These are phyloP conservation scores for Ammopiptanthus mongolicus DNA, from an alignment of 306 rosid genomes.

Conservation along the genomic window DNA sequence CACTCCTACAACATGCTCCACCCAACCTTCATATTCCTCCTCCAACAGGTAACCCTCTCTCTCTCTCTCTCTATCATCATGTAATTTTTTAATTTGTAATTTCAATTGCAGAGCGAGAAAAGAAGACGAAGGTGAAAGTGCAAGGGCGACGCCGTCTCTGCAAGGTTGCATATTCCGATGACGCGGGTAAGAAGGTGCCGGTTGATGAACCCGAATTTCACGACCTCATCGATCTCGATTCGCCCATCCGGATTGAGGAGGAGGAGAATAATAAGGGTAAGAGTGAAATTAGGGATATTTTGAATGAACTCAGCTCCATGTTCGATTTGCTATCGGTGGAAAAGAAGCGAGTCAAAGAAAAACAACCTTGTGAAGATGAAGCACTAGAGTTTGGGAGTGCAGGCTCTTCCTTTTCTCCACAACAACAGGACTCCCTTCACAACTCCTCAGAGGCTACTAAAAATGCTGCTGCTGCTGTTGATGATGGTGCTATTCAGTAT, in stretches of 20 bases:
- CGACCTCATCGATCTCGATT: slow-evolving; percentile 47
- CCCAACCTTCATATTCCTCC: background rate
- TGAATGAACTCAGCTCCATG: slow-evolving; percentile 60
- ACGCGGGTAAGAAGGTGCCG: slow-evolving; percentile 15
- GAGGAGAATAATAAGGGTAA: slow-evolving; percentile 38
- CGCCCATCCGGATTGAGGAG: slow-evolving; percentile 37
- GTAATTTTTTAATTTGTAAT: background rate
- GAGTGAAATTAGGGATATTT: slow-evolving; percentile 76
- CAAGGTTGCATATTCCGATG: slow-evolving; percentile 41
- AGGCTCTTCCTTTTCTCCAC: slow-evolving; percentile 49
- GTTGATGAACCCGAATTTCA: slow-evolving; percentile 34
- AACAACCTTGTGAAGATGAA: slow-evolving; percentile 29
- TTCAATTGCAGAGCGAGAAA: slow-evolving; percentile 32
- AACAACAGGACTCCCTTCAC: slow-evolving; percentile 24
- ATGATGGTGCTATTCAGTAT: background rate
- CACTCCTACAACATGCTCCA: background rate
- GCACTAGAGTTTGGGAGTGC: slow-evolving; percentile 41
- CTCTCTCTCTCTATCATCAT: background rate
- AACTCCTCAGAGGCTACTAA: slow-evolving; percentile 25
- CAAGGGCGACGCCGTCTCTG: slow-evolving; percentile 81
- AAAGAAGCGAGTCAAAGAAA: slow-evolving; percentile 32
- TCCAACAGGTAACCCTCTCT: slow-evolving; percentile 23
- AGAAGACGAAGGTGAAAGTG: slow-evolving; percentile 48
- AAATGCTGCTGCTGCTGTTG: background rate
- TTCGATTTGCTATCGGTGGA: slow-evolving; percentile 69